Percentiles rank a stretch among this genome's conserved stretches.
Conservation (phyloP, 2,329 filamentous ascomycete genomes). For the Aspergillus udagawae region DNA sequence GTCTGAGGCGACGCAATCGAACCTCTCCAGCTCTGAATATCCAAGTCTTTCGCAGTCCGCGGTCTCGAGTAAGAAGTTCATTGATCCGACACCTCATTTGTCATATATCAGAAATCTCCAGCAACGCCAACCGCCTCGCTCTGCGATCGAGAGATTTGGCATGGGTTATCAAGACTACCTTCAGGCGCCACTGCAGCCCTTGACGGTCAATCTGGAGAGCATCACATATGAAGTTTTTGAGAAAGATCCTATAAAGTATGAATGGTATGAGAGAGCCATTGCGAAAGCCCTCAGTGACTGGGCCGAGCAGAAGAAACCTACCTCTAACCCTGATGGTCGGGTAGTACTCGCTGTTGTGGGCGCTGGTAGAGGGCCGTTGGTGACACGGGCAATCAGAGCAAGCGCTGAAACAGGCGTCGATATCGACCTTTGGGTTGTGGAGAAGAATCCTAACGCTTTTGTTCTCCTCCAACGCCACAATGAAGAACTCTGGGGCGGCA, state of each 20-base stretch:
- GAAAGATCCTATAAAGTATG: slow-evolving; percentile 96
- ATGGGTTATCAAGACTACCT: slow-evolving; percentile 87
- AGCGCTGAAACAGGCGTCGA: slow-evolving; percentile 70
- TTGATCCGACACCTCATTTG: slow-evolving; percentile 62
- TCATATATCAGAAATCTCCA: slow-evolving; percentile 83
- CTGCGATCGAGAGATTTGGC: slow-evolving; percentile 62
- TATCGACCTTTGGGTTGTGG: slow-evolving; percentile 85
- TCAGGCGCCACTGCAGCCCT: slow-evolving; percentile 87
- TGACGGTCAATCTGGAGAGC: slow-evolving; percentile 94
- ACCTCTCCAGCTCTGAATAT: slow-evolving; percentile 43
- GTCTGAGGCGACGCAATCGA: slow-evolving; percentile 12
- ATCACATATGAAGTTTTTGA: slow-evolving; percentile 99
- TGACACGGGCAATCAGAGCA: slow-evolving; percentile 79
- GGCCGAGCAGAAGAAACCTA: slow-evolving; percentile 66
- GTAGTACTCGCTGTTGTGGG: slow-evolving; percentile 90
- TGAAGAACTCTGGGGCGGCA: slow-evolving; percentile 70
- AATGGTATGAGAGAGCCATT: slow-evolving; percentile 87
- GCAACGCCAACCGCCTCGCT: slow-evolving; percentile 67
- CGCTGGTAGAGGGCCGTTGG: slow-evolving; percentile 85
- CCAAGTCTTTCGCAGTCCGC: slow-evolving; percentile 69
- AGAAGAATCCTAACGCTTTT: slow-evolving; percentile 98
- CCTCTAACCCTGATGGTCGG: slow-evolving; percentile 64
- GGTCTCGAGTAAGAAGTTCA: slow-evolving; percentile 45
- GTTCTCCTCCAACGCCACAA: slow-evolving; percentile 89
- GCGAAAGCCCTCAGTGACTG: slow-evolving; percentile 78